Evolutionary conservation across 2,329 filamentous ascomycete species (phyloP), one percentile per base, ranked within the genome.

Genomic region (Colletotrichum neosansevieriae): DNA sequence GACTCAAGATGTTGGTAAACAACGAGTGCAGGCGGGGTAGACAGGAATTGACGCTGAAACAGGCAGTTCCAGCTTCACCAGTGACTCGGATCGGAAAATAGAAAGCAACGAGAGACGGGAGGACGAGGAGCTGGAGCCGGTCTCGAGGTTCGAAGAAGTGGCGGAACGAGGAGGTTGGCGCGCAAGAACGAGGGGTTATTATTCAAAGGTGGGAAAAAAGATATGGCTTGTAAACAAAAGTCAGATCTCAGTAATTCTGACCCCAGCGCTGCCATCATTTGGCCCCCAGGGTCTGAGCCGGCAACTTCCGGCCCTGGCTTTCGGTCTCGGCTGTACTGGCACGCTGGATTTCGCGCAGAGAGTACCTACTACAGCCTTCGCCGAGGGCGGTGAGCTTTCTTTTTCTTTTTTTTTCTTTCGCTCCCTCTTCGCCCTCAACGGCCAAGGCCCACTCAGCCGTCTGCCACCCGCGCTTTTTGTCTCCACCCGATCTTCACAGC

Each of bases 11-110:
- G 44, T 54, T 54, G 65, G 69, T 70, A 65, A 69, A 69, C 67
- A 69, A 59, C 45, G 50, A 53, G 44, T 36, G 58, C 57, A 67
- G 57, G 67, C 67, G 67, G 63, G 67, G 63, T 63, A 68, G 51
- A 57, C 50, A 63, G 63, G 67, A 69, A 69, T 69, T 67, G 67
- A 45, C 50, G 51, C 67, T 69, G 67, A 69, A 67, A 67, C 57
- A 69, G 38, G 45, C 24, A 47, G 38, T 58, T 69, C 45, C 58
- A 66, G 57, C 63, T 69, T 59, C 63, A 58, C 67, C 57, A 50
- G 44, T 58, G 56, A 62, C 42, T 65, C 51, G 36, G 29, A 54
- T 38, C 11, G 36, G 36, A 38, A 24, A 24, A 24, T 38, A 38
- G 36, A 38, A 15, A 38, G 36, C 36, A 38, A 38, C 36, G 36